phyloP scores from a whole-genome alignment of 1,139 yeast species.

The Diutina sp. region DNA sequence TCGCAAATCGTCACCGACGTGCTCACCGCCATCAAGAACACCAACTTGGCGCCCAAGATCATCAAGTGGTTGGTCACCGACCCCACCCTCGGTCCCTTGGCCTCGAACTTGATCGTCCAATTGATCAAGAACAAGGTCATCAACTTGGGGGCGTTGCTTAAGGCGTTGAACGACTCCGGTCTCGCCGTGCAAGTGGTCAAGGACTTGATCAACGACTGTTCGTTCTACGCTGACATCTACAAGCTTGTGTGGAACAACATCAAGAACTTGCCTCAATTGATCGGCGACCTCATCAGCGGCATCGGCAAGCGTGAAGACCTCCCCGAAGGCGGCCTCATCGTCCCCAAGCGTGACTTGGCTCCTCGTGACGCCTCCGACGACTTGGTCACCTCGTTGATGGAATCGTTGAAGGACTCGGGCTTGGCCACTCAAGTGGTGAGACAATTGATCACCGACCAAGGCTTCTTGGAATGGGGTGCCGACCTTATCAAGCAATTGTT shows the following conservation, averaged over 20 bases:
- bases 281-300: constrained; percentile 13
- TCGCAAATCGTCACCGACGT: constrained; percentile 24
- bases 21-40: constrained; percentile 24
- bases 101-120: constrained; percentile 13
- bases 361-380: constrained; percentile 17
- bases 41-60: constrained; percentile 26
- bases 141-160: constrained; percentile 17
- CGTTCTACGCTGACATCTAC: constrained; percentile 24
- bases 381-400: constrained; percentile 21
- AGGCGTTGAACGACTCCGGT: constrained; percentile 26
- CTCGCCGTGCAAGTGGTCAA: constrained; percentile 23
- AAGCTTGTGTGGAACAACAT: constrained; percentile 19
- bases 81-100: constrained; percentile 22
- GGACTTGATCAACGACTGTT: constrained; percentile 29
- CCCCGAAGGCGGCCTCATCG: constrained; percentile 3
- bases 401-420: constrained; percentile 29
- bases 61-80: constrained; percentile 23
- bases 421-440: constrained; percentile 29
- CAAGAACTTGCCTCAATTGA: constrained; percentile 16
- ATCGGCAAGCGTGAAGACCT: constrained; percentile 8
- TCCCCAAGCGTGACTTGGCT: constrained; percentile 8
- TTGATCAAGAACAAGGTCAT: constrained; percentile 6
- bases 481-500: constrained; percentile 21
- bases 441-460: constrained; percentile 25
- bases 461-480: constrained; percentile 25